Conservation (phyloP, 495 filamentous ascomycete species). For the Massariosphaeria phaeospora region DNA sequence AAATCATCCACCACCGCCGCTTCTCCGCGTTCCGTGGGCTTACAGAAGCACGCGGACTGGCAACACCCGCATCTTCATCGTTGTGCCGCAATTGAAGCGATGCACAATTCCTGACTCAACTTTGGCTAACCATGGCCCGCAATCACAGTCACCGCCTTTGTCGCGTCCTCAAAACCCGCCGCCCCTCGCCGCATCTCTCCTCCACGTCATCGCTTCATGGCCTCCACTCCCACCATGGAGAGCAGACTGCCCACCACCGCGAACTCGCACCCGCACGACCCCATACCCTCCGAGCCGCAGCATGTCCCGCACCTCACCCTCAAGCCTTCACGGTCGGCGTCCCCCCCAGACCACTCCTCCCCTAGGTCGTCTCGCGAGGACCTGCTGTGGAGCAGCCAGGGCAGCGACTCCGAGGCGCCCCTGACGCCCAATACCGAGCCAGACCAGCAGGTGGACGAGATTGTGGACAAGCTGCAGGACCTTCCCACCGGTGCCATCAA, state of each 20-base stretch:
- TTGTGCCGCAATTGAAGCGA: not conserved
- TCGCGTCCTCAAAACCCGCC: slow-evolving; percentile 13
- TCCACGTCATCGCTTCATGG: slow-evolving; percentile 3
- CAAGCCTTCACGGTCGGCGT: slow-evolving; percentile 8
- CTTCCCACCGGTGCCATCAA: slow-evolving; percentile 38
- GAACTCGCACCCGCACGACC: slow-evolving; percentile 50
- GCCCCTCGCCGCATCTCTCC: slow-evolving; percentile 2
- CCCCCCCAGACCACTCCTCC: slow-evolving; percentile 26
- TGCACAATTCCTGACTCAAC: not conserved
- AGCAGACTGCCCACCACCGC: slow-evolving; percentile 23
- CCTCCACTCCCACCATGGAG: slow-evolving; percentile 4
- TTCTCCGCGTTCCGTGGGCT: slow-evolving; percentile 24
- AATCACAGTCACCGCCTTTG: slow-evolving; percentile 10
- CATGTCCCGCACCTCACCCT: slow-evolving; percentile 41
- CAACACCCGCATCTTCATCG: not conserved
- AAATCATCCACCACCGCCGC: not conserved
- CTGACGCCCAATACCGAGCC: slow-evolving; percentile 52
- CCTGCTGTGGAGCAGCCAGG: slow-evolving; percentile 40
- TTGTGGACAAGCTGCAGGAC: slow-evolving; percentile 39
- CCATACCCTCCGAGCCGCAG: slow-evolving; percentile 53
- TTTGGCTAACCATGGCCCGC: slow-evolving; percentile 30
- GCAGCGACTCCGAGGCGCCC: slow-evolving; percentile 47
- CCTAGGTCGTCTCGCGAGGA: slow-evolving; percentile 46
- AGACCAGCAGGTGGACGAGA: slow-evolving; percentile 49
- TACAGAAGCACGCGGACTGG: slow-evolving; percentile 1